phyloP scores from a whole-genome alignment of 2,329 filamentous ascomycete genomes.

The Clarireedia paspali region DNA sequence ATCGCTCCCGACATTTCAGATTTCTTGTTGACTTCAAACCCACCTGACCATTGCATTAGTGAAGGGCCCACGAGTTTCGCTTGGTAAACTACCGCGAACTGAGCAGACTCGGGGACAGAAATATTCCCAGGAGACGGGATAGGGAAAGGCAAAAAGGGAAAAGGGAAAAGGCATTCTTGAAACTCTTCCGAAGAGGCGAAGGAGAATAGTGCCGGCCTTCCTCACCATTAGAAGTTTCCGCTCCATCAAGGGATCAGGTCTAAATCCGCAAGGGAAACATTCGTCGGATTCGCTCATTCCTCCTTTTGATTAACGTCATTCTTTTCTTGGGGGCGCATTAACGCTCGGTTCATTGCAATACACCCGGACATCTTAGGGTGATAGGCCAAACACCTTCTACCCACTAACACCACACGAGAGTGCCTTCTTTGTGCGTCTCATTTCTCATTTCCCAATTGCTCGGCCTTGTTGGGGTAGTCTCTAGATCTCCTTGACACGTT shows the following conservation, averaged over 20 bases:
- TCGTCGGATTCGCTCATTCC: constrained; percentile 6
- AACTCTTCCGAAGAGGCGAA: too few species aligned
- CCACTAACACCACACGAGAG: background rate
- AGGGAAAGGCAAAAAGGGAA: too few species aligned
- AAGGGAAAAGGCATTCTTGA: too few species aligned
- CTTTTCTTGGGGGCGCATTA: background rate
- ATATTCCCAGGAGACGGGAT: too few species aligned
- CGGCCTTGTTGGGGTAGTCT: background rate
- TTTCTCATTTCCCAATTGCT: background rate
- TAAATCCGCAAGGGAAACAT: background rate
- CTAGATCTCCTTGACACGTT: background rate
- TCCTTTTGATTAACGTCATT: background rate
- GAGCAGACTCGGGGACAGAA: too few species aligned
- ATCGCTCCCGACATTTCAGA: too few species aligned
- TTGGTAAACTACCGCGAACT: too few species aligned
- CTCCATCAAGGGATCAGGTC: background rate
- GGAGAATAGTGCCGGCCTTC: background rate
- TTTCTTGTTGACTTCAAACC: too few species aligned
- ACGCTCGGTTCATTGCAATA: background rate
- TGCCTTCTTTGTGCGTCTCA: background rate
- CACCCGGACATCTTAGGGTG: background rate
- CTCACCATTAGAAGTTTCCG: background rate
- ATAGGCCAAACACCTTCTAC: background rate
- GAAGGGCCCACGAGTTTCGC: too few species aligned
- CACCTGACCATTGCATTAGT: too few species aligned